phyloP scores from a whole-genome alignment of 306 rosid genomes.

The Carpinus fangiana region DNA sequence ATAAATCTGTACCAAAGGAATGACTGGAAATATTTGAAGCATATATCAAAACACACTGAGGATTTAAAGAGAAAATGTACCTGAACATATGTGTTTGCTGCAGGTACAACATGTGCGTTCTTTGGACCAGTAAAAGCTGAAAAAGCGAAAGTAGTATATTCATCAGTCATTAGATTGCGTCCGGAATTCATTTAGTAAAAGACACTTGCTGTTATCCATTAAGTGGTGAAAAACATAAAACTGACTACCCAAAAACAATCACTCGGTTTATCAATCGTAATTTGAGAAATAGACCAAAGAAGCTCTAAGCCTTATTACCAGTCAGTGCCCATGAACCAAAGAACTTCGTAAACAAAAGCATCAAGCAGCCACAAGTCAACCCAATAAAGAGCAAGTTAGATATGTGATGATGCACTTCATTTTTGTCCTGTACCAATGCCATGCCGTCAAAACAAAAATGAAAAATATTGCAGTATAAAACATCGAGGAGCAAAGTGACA shows the following conservation, averaged over 20 bases:
- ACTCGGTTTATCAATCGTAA: not conserved
- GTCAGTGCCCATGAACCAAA: slow-evolving; percentile 67
- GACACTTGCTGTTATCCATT: slow-evolving; percentile 17
- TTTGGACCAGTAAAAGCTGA: slow-evolving; percentile 83
- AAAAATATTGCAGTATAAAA: slow-evolving; percentile 4
- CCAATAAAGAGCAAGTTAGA: slow-evolving; percentile 76
- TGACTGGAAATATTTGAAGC: not conserved
- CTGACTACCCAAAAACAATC: not conserved
- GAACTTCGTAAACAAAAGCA: slow-evolving; percentile 72
- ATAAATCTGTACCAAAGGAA: not conserved
- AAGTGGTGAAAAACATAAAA: slow-evolving; percentile 18
- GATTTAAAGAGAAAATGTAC: slow-evolving; percentile 37
- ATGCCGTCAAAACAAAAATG: slow-evolving; percentile 7
- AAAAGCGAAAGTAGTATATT: slow-evolving; percentile 35
- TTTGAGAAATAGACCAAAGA: slow-evolving; percentile 1
- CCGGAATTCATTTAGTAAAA: slow-evolving; percentile 24
- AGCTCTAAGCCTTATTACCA: slow-evolving; percentile 48
- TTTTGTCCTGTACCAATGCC: slow-evolving; percentile 60
- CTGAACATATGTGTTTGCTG: slow-evolving; percentile 87
- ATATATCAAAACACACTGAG: not conserved
- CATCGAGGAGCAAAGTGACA: not conserved
- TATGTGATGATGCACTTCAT: slow-evolving; percentile 80
- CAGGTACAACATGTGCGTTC: slow-evolving; percentile 62
- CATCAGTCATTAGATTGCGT: slow-evolving; percentile 36
- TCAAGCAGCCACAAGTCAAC: slow-evolving; percentile 65